Percentiles rank a stretch among this genome's conserved stretches.
Conservation (phyloP, 2,329 filamentous ascomycete species). For the Trichoderma breve region DNA sequence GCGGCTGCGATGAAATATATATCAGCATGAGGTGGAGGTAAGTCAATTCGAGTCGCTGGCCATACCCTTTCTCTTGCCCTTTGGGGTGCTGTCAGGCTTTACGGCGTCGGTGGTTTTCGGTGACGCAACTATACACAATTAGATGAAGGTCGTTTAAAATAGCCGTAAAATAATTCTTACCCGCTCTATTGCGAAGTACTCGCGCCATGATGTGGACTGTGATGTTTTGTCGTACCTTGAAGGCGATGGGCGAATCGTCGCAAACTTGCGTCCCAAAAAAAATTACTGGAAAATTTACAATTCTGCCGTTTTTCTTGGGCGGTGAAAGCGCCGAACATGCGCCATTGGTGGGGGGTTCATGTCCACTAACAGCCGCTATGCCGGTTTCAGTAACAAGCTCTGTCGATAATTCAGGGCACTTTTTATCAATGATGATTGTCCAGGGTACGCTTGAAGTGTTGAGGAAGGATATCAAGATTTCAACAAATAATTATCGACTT, state of each 20-base stretch:
- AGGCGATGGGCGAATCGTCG: background rate
- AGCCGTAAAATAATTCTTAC: constrained; percentile 24
- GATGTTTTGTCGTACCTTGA: background rate
- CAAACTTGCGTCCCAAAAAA: background rate
- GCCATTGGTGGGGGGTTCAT: constrained; percentile 16
- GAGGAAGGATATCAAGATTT: background rate
- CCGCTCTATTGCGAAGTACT: constrained; percentile 42
- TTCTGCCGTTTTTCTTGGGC: constrained; percentile 37
- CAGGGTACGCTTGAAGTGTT: background rate
- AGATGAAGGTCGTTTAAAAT: constrained; percentile 12
- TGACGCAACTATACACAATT: constrained; percentile 30
- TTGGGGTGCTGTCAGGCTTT: constrained; percentile 38
- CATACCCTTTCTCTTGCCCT: constrained; percentile 38
- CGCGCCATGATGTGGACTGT: constrained; percentile 42
- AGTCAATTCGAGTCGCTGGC: background rate
- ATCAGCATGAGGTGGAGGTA: constrained; percentile 23
- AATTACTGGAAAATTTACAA: constrained; percentile 35
- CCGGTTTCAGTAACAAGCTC: constrained; percentile 5
- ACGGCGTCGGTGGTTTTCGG: constrained; percentile 32
- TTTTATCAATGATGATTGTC: background rate
- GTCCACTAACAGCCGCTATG: background rate
- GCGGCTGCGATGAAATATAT: constrained; percentile 31
- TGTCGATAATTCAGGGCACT: background rate
- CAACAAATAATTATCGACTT: background rate
- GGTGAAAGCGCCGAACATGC: constrained; percentile 31